Evolutionary conservation across 805 yeast genomes (phyloP), one percentile per base, ranked within the genome.

Genomic region (Tetrapisispora taiwanensis): DNA sequence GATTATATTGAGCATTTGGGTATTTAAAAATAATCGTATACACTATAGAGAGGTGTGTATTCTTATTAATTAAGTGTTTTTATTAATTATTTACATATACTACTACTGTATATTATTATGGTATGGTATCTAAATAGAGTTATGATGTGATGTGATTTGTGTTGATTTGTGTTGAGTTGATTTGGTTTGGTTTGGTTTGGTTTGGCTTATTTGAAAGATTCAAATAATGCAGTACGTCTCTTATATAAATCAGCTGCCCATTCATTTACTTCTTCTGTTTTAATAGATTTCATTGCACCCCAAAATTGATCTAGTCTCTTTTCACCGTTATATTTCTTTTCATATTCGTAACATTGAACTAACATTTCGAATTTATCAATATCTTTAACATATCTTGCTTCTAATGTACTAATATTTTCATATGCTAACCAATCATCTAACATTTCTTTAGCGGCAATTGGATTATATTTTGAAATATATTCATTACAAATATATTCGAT

Each of bases 341-440:
- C 95, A 59, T 89, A 90, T 63, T 88, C 85, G 73, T 78, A 78
- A 33, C 89, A 81, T 67, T 85, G 86, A 52, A 83, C 74, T 51
- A 84, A 70, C 76, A 88, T 76, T 65, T 88, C 97, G 58, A 76
- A 84, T 70, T 90, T 90, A 65, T 90, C 97, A 48, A 92, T 78
- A 63, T 90, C 97, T 67, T 90, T 90, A 50, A 90, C 96, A 52
- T 86, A 85, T 44, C 80, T 72, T 12, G 97, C 95, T 63, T 90
- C 97, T 22, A 76, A 61, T 36, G 81, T 76, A 52, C 86, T 72
- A 53, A 85, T 82, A 56, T 82, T 79, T 67, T 90, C 98, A 65
- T 90, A 90, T 60, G 87, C 95, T 45, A 80, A 66, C 95, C 96
- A 90, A 48, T 79, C 73, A 33, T 79, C 80, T 47, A 72, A 60